Conservation (phyloP, 495 filamentous ascomycete genomes). For the Tricharina praecox region DNA sequence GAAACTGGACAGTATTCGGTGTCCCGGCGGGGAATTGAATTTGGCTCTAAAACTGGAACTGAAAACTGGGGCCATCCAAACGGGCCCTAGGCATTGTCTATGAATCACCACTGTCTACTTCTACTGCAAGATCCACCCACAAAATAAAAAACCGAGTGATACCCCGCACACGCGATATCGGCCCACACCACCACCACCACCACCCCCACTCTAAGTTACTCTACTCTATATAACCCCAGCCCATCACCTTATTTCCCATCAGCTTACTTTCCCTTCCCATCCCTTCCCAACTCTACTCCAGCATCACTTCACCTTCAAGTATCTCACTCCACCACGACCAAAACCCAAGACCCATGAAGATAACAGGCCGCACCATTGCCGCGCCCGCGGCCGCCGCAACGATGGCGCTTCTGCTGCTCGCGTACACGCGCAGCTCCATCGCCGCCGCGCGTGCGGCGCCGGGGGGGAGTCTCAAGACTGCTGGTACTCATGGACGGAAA, state of each 20-base stretch:
- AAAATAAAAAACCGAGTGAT: too few relatives aligned
- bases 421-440: conserved; percentile 32
- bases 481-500: neutral
- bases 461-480: neutral
- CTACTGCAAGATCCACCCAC: too few relatives aligned
- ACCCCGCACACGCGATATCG: too few relatives aligned
- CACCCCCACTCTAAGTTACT: neutral
- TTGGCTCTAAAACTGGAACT: too few relatives aligned
- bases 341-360: neutral
- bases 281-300: neutral
- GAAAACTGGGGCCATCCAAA: too few relatives aligned
- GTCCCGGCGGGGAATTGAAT: too few relatives aligned
- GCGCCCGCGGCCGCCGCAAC: conserved; percentile 32
- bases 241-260: too few relatives aligned
- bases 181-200: neutral
- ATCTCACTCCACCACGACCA: neutral
- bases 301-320: neutral
- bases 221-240: too few relatives aligned
- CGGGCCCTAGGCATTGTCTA: too few relatives aligned
- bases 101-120: too few relatives aligned
- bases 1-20: too few relatives aligned
- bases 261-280: neutral
- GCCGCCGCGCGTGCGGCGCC: conserved; percentile 27
- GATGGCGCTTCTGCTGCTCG: conserved; percentile 33
- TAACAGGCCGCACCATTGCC: conserved; percentile 2